phyloP scores from a whole-genome alignment of 352 stramenopile genomes.

The Thraustochytrium sp. region DNA sequence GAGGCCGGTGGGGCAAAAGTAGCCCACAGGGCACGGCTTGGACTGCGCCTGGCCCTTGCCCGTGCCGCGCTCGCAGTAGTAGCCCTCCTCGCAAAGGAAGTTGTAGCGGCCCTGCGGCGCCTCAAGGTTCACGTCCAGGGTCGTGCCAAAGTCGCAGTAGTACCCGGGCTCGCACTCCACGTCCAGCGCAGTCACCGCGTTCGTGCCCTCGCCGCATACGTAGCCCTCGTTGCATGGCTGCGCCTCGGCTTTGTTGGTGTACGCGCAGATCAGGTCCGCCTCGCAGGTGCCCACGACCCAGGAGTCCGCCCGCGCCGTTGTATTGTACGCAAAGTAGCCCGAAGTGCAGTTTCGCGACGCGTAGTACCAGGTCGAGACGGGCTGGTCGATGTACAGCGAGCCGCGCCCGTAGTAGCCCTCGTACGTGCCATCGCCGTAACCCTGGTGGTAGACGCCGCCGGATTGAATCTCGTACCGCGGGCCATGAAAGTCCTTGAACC shows the following conservation, averaged over 20 bases:
- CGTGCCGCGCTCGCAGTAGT: constrained; percentile 77
- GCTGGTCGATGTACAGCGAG: constrained; percentile 74
- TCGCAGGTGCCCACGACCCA: constrained; percentile 94
- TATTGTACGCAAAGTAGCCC: constrained; percentile 66
- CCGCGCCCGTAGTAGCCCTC: constrained; percentile 73
- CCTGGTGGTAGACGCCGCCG: constrained; percentile 76
- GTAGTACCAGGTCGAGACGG: constrained; percentile 71
- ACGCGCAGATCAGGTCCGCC: constrained; percentile 86
- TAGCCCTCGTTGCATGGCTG: constrained; percentile 86
- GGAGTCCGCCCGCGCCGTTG: constrained; percentile 59
- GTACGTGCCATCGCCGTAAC: constrained; percentile 72
- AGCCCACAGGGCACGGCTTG: constrained; percentile 71
- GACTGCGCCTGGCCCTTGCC: constrained; percentile 69
- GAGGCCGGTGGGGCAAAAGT: constrained; percentile 92
- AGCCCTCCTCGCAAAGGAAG: constrained; percentile 75
- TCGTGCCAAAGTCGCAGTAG: constrained; percentile 85
- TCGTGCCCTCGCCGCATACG: constrained; percentile 85
- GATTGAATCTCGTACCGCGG: constrained; percentile 83
- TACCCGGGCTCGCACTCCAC: constrained; percentile 80
- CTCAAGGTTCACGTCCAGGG: constrained; percentile 78
- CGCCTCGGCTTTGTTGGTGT: constrained; percentile 60
- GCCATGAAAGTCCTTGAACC: constrained; percentile 86
- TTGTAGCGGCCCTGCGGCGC: constrained; percentile 76
- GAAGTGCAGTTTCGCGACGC: constrained; percentile 84
- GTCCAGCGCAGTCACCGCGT: constrained; percentile 61